Conservation (phyloP, 2,329 filamentous ascomycete species). For the Aureobasidium zeae region DNA sequence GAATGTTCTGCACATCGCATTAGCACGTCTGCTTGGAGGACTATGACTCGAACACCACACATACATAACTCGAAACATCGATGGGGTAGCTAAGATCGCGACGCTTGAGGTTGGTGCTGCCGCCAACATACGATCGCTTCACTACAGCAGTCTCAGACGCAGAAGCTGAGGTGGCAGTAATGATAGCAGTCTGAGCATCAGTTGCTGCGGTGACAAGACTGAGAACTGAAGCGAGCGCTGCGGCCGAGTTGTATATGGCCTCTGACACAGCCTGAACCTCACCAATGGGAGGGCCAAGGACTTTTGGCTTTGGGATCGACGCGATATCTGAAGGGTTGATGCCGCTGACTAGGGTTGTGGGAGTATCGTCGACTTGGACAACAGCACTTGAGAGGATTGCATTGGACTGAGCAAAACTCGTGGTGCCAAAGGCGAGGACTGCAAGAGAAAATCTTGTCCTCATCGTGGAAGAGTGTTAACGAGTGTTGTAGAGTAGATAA, state of each 20-base stretch:
- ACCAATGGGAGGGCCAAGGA: neutral
- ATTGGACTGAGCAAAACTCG: conserved; percentile 10
- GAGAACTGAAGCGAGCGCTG: neutral
- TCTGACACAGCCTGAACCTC: too few relatives aligned
- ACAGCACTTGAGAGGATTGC: too few relatives aligned
- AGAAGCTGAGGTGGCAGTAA: neutral
- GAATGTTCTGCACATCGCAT: neutral
- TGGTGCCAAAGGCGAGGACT: conserved; percentile 13
- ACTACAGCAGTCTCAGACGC: neutral
- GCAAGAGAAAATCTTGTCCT: conserved; percentile 9
- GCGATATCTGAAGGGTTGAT: neutral
- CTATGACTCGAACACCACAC: neutral
- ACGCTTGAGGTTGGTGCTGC: neutral
- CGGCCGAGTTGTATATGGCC: neutral
- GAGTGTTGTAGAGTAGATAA: neutral
- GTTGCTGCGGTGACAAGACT: too few relatives aligned
- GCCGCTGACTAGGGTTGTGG: neutral
- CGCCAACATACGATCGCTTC: neutral
- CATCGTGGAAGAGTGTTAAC: neutral
- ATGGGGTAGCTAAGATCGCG: neutral
- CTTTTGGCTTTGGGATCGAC: neutral
- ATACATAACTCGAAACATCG: neutral
- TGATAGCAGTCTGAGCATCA: neutral
- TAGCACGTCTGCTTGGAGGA: too few relatives aligned
- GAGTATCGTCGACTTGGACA: too few relatives aligned